Percentiles rank a stretch among this genome's conserved stretches.
Evolutionary conservation across 257 asterid species (phyloP).

Genomic region (Knoxia roxburghii): DNA sequence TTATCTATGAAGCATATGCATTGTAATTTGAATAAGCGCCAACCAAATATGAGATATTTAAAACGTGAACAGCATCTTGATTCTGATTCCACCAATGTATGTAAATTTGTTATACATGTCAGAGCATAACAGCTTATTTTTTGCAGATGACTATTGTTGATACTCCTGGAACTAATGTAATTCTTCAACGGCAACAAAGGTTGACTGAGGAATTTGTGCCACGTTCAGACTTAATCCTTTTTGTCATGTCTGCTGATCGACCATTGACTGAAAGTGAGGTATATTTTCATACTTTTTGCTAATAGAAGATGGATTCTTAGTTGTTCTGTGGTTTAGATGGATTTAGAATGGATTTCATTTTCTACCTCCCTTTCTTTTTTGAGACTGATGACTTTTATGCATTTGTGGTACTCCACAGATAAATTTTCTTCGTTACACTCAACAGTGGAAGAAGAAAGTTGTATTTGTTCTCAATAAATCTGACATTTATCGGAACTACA

Average conservation of each 20-base stretch:
- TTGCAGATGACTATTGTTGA: constrained; percentile 91
- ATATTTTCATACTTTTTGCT: constrained; percentile 16
- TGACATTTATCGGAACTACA: constrained; percentile 61
- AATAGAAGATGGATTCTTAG: not conserved
- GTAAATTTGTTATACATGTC: not conserved
- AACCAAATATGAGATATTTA: too few species aligned
- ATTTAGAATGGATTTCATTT: not conserved
- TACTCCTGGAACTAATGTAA: constrained; percentile 99
- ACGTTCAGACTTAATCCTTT: constrained; percentile 90
- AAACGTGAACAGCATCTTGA: too few species aligned
- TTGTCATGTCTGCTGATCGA: constrained; percentile 94
- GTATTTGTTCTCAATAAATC: constrained; percentile 88
- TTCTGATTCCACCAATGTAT: not conserved
- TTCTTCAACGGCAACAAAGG: constrained; percentile 97
- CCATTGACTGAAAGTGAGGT: constrained; percentile 99
- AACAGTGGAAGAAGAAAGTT: constrained; percentile 87
- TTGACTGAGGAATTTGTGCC: constrained; percentile 98
- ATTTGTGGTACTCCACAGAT: constrained; percentile 49
- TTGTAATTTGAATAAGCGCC: not conserved
- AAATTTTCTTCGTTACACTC: constrained; percentile 85
- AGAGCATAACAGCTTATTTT: not conserved
- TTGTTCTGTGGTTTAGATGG: not conserved
- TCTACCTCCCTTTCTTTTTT: constrained; percentile 16
- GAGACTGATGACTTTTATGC: constrained; percentile 18
- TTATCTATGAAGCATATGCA: not conserved